Evolutionary conservation across 2,329 filamentous ascomycete genomes (phyloP).

Genomic region (Colletotrichum navitas): DNA sequence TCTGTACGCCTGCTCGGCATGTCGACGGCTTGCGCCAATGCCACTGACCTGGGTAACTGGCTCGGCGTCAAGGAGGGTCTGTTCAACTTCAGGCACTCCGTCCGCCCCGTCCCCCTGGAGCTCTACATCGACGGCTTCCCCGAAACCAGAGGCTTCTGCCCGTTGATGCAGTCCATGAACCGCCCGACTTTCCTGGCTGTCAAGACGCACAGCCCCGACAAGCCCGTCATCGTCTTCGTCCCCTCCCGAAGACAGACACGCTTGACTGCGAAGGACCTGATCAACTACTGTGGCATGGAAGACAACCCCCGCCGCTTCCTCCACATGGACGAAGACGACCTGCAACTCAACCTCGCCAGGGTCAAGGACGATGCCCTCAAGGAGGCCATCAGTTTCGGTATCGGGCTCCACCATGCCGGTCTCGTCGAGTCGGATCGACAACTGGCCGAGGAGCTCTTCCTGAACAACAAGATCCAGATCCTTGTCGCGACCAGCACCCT

Average conservation of each 20-base stretch:
- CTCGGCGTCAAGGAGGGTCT: slow-evolving; percentile 94
- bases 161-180: slow-evolving; percentile 99
- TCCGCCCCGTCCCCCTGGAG: slow-evolving; percentile 94
- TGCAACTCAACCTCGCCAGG: slow-evolving; percentile 86
- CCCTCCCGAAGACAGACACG: slow-evolving; percentile 95
- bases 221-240: slow-evolving; percentile 98
- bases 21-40: slow-evolving; percentile 98
- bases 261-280: slow-evolving; percentile 93
- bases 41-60: slow-evolving; percentile 94
- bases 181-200: slow-evolving; percentile 95
- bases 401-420: slow-evolving; percentile 96
- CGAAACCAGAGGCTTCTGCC: slow-evolving; percentile 93
- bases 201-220: slow-evolving; percentile 94
- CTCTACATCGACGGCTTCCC: slow-evolving; percentile 98
- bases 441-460: slow-evolving; percentile 91
- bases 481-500: slow-evolving; percentile 95
- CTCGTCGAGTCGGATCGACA: slow-evolving; percentile 94
- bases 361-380: slow-evolving; percentile 94
- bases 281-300: slow-evolving; percentile 98
- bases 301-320: slow-evolving; percentile 96
- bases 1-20: slow-evolving; percentile 94
- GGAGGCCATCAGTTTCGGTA: slow-evolving; percentile 96
- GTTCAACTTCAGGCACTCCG: slow-evolving; percentile 98
- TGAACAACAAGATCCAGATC: slow-evolving; percentile 98
- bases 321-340: slow-evolving; percentile 92